Conservation (phyloP, 2,329 filamentous ascomycete genomes). For the Dothistroma pini region DNA sequence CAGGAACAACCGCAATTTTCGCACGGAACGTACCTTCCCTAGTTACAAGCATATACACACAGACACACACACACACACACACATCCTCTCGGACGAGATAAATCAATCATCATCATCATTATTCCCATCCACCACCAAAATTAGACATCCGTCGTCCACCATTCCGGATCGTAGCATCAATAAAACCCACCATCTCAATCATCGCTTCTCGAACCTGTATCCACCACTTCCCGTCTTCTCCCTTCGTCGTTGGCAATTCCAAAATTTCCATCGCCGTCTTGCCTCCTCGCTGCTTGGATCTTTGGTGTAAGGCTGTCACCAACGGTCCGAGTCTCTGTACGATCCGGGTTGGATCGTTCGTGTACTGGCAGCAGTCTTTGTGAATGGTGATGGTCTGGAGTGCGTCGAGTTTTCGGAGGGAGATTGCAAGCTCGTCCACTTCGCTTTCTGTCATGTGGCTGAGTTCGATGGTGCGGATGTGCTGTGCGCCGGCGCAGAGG, state of each 20-base stretch:
- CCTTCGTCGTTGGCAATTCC: not conserved
- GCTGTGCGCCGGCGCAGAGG: not conserved
- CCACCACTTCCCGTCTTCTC: not conserved
- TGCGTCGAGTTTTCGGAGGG: not conserved
- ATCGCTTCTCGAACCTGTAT: not conserved
- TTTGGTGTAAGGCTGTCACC: not conserved
- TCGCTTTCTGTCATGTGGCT: not conserved
- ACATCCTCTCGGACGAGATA: no score
- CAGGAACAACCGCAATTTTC: no score
- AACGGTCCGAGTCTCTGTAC: not conserved
- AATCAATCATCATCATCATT: no score
- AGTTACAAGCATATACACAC: no score
- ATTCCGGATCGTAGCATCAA: not conserved
- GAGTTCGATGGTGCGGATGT: not conserved
- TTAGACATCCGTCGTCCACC: not conserved
- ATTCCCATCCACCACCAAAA: no score
- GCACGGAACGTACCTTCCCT: no score
- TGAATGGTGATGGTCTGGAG: not conserved
- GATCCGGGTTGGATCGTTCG: not conserved
- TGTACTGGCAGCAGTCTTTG: not conserved
- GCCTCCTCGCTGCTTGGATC: not conserved
- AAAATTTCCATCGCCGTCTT: not conserved
- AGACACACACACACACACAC: no score
- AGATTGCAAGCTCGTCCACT: not conserved
- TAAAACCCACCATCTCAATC: not conserved